Conservation (phyloP, 139 green algal genomes). For the Closterium sp. region DNA sequence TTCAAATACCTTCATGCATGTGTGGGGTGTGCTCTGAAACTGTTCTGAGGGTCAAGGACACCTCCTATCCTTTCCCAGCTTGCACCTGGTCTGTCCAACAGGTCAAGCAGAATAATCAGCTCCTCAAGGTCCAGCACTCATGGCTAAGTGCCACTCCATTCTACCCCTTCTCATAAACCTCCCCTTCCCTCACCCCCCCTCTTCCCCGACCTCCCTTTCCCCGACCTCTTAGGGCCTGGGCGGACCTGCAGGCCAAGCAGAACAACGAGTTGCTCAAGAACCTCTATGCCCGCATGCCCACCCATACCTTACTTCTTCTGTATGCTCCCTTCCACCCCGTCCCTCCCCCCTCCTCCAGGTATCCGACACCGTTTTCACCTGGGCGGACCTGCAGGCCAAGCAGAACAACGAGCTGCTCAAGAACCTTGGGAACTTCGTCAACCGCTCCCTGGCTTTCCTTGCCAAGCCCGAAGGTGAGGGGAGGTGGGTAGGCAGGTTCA, state of each 20-base stretch:
- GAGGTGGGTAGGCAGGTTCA: background rate
- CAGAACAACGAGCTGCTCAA: constrained; percentile 93
- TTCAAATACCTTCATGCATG: too few relatives aligned
- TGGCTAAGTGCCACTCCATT: too few relatives aligned
- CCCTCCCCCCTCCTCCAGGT: constrained; percentile 9
- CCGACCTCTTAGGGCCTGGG: constrained; percentile 63
- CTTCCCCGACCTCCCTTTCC: background rate
- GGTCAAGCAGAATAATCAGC: too few relatives aligned
- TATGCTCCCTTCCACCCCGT: background rate
- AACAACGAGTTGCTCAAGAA: constrained; percentile 95
- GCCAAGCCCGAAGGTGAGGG: constrained; percentile 45
- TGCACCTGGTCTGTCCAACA: too few relatives aligned
- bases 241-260: constrained; percentile 81
- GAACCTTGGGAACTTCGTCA: constrained; percentile 91
- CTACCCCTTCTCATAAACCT: background rate
- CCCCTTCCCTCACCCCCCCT: background rate
- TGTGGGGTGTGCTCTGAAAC: too few relatives aligned
- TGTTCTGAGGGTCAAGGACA: too few relatives aligned
- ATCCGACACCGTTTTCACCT: constrained; percentile 84
- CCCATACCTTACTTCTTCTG: background rate
- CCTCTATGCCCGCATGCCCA: constrained; percentile 58
- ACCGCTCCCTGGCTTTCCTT: constrained; percentile 78
- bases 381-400: constrained; percentile 81
- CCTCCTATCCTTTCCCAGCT: too few relatives aligned
- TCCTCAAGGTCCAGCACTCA: too few relatives aligned